A percentile compares a stretch with the other conserved stretches of the same genome.
Conservation (phyloP, 129 eudicot genomes). For the Lactuca sativa region DNA sequence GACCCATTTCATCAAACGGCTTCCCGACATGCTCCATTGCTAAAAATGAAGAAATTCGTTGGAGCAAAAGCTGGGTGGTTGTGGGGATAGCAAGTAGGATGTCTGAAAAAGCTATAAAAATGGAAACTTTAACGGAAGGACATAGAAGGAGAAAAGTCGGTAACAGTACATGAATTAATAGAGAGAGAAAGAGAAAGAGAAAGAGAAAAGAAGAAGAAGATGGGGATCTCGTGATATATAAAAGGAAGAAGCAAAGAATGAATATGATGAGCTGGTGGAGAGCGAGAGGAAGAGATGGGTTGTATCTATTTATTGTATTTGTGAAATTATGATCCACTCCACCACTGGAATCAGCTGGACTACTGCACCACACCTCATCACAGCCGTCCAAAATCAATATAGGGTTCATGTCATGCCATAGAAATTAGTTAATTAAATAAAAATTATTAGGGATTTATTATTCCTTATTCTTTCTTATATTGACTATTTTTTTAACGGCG, state of each 20-base stretch:
- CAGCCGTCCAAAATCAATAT: conserved; percentile 20
- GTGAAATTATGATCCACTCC: conserved; percentile 23
- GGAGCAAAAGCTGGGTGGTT: conserved; percentile 13
- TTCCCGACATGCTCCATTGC: conserved; percentile 45
- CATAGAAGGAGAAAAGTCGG: conserved; percentile 17
- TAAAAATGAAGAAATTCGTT: neutral
- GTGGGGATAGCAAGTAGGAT: neutral
- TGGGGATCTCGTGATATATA: conserved; percentile 58
- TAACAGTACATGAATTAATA: conserved; percentile 24
- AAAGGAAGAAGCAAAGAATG: conserved; percentile 42
- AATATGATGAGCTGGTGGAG: conserved; percentile 37
- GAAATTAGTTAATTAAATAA: neutral
- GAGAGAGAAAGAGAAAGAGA: conserved; percentile 15
- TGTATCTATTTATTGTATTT: conserved; percentile 25
- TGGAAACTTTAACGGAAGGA: conserved; percentile 11
- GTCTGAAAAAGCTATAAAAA: conserved; percentile 2
- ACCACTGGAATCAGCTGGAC: conserved; percentile 35
- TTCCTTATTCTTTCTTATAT: too few species aligned
- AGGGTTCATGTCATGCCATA: conserved; percentile 10
- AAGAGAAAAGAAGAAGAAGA: conserved; percentile 23
- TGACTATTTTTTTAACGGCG: too few species aligned
- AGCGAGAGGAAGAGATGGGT: conserved; percentile 17
- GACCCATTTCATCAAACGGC: conserved; percentile 34
- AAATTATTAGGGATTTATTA: neutral
- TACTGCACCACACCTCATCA: conserved; percentile 27